Evolutionary conservation across 768 basidiomycete genomes (phyloP).

Genomic region (Tephrocybe sp.): DNA sequence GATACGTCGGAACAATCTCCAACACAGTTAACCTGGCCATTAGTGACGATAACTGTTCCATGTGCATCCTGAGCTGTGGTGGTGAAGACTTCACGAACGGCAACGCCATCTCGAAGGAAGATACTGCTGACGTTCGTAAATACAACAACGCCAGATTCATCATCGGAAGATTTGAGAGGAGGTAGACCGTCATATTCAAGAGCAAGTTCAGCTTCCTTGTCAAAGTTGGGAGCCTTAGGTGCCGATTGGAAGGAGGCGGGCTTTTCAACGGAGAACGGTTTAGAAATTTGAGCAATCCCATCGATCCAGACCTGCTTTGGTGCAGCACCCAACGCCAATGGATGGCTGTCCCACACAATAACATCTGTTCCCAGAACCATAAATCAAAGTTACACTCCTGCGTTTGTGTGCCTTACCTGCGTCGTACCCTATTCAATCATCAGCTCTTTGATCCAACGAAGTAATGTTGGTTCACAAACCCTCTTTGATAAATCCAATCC

Average conservation of each 20-base stretch:
- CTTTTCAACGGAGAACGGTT: conserved; percentile 50
- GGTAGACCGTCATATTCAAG: conserved; percentile 72
- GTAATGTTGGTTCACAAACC: conserved; percentile 35
- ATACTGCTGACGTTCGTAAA: conserved; percentile 65
- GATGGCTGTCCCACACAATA: conserved; percentile 83
- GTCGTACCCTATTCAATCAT: conserved; percentile 55
- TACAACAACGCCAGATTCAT: conserved; percentile 26
- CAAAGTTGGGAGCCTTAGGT: conserved; percentile 67
- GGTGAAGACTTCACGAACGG: conserved; percentile 27
- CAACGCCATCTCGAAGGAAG: conserved; percentile 27
- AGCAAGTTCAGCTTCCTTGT: conserved; percentile 59
- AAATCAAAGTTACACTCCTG: neutral
- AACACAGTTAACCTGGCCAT: conserved; percentile 52
- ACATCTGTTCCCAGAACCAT: conserved; percentile 45
- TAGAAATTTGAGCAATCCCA: conserved; percentile 70
- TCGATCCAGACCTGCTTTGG: conserved; percentile 88
- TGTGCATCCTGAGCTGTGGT: conserved; percentile 13
- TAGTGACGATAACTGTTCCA: conserved; percentile 35
- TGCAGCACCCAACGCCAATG: conserved; percentile 77
- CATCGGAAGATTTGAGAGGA: conserved; percentile 50
- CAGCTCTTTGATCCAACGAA: neutral
- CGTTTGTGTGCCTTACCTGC: conserved; percentile 45
- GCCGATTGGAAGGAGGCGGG: conserved; percentile 36
- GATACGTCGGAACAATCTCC: conserved; percentile 24
- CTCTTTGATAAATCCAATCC: conserved; percentile 71